A percentile compares a stretch with the other conserved stretches of the same genome.
phyloP scores from a whole-genome alignment of 2,329 filamentous ascomycete genomes.

The Verticillium klebahnii region DNA sequence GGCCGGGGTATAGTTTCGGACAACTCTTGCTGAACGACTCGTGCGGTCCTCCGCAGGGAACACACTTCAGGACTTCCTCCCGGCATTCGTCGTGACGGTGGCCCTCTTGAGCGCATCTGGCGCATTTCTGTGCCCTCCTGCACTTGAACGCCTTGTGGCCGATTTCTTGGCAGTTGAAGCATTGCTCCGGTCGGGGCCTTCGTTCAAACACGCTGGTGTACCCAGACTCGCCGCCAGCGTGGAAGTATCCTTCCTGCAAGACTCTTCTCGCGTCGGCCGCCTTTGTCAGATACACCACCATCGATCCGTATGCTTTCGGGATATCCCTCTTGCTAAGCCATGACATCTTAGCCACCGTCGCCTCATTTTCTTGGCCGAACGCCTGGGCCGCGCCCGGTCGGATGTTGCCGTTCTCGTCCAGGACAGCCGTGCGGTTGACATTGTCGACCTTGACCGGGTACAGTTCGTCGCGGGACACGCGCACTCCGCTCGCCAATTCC shows the following conservation, averaged over 20 bases:
- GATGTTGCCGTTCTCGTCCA: slow-evolving; percentile 14
- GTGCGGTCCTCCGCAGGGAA: slow-evolving; percentile 14
- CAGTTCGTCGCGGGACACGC: slow-evolving; percentile 16
- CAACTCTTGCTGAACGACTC: slow-evolving; percentile 18
- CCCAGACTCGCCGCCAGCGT: slow-evolving; percentile 15
- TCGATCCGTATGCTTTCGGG: slow-evolving; percentile 19
- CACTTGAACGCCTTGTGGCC: slow-evolving; percentile 21
- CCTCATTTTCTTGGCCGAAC: slow-evolving; percentile 18
- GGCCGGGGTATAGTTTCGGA: slow-evolving; percentile 12
- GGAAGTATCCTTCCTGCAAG: slow-evolving; percentile 16
- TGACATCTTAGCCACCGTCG: slow-evolving; percentile 16
- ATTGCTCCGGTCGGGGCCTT: slow-evolving; percentile 18
- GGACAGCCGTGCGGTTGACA: slow-evolving; percentile 14
- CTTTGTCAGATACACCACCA: slow-evolving; percentile 18
- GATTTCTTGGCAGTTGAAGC: slow-evolving; percentile 23
- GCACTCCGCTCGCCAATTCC: slow-evolving; percentile 8
- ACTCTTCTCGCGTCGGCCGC: slow-evolving; percentile 12
- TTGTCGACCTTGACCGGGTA: slow-evolving; percentile 20
- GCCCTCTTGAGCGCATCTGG: slow-evolving; percentile 11
- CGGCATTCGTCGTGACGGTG: slow-evolving; percentile 15
- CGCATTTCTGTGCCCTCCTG: slow-evolving; percentile 12
- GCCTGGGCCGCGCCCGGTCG: slow-evolving; percentile 9
- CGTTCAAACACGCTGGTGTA: slow-evolving; percentile 14
- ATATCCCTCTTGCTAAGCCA: slow-evolving; percentile 18
- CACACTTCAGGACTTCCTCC: slow-evolving; percentile 12